Conservation (phyloP, 805 yeast genomes). For the Myxozyma sirexii region DNA sequence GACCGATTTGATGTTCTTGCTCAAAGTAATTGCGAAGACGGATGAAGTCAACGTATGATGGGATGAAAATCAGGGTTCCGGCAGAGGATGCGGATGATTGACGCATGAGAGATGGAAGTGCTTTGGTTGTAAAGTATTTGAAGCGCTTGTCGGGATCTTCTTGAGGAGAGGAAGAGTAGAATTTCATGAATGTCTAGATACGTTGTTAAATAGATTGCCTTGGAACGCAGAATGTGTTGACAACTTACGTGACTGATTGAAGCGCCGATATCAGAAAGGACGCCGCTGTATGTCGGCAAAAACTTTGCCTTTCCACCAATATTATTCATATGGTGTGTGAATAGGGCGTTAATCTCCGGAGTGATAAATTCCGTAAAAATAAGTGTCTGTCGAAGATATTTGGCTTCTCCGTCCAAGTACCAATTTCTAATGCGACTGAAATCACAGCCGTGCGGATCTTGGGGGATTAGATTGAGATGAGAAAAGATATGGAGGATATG, state of each 20-base stretch:
- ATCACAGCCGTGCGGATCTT: slow-evolving; percentile 78
- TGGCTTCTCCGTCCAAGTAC: slow-evolving; percentile 83
- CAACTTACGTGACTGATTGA: slow-evolving; percentile 49
- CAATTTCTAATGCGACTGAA: slow-evolving; percentile 90
- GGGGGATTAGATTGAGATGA: slow-evolving; percentile 75
- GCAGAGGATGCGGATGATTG: slow-evolving; percentile 55
- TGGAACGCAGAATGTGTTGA: background rate
- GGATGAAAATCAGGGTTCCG: slow-evolving; percentile 80
- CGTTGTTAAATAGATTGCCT: slow-evolving; percentile 47
- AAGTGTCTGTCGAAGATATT: slow-evolving; percentile 72
- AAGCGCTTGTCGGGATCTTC: slow-evolving; percentile 83
- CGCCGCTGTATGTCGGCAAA: slow-evolving; percentile 53
- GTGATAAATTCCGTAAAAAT: slow-evolving; percentile 74
- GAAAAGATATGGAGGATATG: slow-evolving; percentile 70
- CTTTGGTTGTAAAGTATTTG: slow-evolving; percentile 72
- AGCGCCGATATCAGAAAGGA: slow-evolving; percentile 66
- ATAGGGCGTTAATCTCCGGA: slow-evolving; percentile 75
- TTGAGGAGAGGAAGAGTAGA: slow-evolving; percentile 54
- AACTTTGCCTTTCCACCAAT: slow-evolving; percentile 44
- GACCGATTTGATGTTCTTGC: slow-evolving; percentile 37
- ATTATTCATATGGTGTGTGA: slow-evolving; percentile 45
- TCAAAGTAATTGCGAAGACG: slow-evolving; percentile 73
- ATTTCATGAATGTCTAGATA: slow-evolving; percentile 60
- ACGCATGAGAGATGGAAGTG: slow-evolving; percentile 69
- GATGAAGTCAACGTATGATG: slow-evolving; percentile 83